Evolutionary conservation across 805 yeast species (phyloP), one percentile per base, ranked within the genome.

Genomic region (Starmerella apicola): DNA sequence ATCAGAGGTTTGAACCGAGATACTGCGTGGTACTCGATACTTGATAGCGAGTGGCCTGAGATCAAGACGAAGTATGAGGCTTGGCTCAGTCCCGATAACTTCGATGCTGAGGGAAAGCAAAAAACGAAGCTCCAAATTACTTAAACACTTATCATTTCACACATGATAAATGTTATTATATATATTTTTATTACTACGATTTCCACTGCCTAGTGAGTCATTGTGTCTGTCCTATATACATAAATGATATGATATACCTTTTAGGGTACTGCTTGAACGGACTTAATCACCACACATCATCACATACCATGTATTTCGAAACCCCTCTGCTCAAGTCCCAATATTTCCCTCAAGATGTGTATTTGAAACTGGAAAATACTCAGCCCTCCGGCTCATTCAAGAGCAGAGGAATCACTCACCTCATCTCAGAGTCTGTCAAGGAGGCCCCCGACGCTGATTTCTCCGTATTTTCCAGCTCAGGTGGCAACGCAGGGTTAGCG

Each of bases 401-500:
- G 60, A 68, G 85, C 42, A 77, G 61, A 23, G 55, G 55, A 1
- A 41, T 51, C 35, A 41, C 50, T 12, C 17, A 25, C 3, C 31
- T 46, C 13, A 41, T 51, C 5, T 39, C 33, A 19, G 13, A 27
- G 3, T 22, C 63, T 64, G 32, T 88, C 84, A 55, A 86, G 25
- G 29, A 27, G 15, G 34, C 29, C 36, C 42, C 39, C 3, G 21
- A 34, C 18, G 45, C 49, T 2, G 56, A 54, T 36, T 52, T 85
- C 48, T 80, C 82, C 60, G 93, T 94, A 0, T 84, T 94, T 52
- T 42, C 51, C 10, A 36, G 49, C 37, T 83, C 95, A 16, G 97
- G 95, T 3, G 97, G 97, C 28, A 88, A 88, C 59, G 97, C 93
- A 46, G 97, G 97, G 2, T 88, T 85, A 53, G 97, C 97, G 46